Base-by-base conservation (phyloP, 306 rosid species). In the Casuarina cunninghamiana region DNA sequence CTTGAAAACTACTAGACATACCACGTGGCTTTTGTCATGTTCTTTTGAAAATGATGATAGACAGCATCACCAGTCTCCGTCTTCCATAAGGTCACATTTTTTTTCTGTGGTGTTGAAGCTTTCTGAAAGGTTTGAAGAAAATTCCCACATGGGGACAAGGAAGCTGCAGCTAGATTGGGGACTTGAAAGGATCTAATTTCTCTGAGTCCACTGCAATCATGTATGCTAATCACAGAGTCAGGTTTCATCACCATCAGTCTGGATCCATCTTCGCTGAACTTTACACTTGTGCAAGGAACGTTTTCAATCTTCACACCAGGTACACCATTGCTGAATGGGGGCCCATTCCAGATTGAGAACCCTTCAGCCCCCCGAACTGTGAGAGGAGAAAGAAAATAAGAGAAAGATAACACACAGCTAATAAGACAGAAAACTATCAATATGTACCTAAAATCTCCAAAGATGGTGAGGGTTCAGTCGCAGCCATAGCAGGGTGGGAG, bases 341-440 rank as follows among this genome's bases (percentile, higher is more conserved):
- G 97, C 2, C 98, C 98, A 2, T 85, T 89, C 98, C 97, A 94
- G 85, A 92, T 76, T 3, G 88, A 94, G 76, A 77, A 86, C 26
- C 90, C 89, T 63, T 92, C 98, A 0, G 94, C 93, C 48, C 81
- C 86, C 67, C 95, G 91, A 82, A 94, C 98, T 92, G 77, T 42
- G 32, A 79, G 69, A 71, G 65, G 84, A 32, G 67, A 37, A 26
- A 69, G 67, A 41, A 19, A 72, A 44, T 72, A 38, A 45, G 3
- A 77, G 26, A 67, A 51, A 75, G 39, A 43, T 2, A 77, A 75
- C 12, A 49, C 5, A 55, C n/a, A 72, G 32, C 19, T 9, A 8
- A 10, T 41, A 21, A 79, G 67, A 71, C 26, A 38, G 39, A 74
- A 60, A 66, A 57, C 21, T 9, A 10, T 61, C 42, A 77, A 50